A percentile compares a stretch with the other conserved stretches of the same genome.
Conservation (phyloP, 2,329 filamentous ascomycete species). For the Pseudopyrenochaeta lycopersici region DNA sequence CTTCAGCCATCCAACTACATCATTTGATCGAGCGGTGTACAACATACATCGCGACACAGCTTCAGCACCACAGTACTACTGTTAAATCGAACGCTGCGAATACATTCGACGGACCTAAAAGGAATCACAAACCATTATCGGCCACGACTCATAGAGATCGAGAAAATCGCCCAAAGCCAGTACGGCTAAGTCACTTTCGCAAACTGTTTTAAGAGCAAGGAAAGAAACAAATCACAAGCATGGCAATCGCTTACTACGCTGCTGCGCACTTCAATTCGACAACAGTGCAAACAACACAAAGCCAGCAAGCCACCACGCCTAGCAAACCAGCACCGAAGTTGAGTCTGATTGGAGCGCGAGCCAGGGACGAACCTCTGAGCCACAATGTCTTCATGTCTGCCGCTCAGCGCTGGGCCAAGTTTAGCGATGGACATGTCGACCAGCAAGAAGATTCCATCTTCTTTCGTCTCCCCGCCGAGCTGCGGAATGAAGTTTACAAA, state of each 20-base stretch:
- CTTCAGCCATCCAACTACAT: slow-evolving; percentile 8
- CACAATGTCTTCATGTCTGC: slow-evolving; percentile 6
- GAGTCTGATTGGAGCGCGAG: slow-evolving; percentile 9
- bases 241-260: slow-evolving; percentile 29
- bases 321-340: background rate
- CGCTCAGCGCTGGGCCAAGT: slow-evolving; percentile 4
- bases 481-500: slow-evolving; percentile 67
- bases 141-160: background rate
- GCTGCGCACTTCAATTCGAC: slow-evolving; percentile 29
- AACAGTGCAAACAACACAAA: background rate
- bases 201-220: background rate
- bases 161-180: background rate
- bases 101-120: background rate
- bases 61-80: background rate
- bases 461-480: slow-evolving; percentile 65
- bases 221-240: slow-evolving; percentile 4
- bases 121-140: no score
- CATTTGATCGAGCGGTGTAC: background rate
- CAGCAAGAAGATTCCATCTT: slow-evolving; percentile 32
- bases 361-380: slow-evolving; percentile 9
- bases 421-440: slow-evolving; percentile 1
- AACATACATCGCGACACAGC: background rate
- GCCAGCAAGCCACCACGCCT: background rate
- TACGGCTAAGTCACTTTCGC: background rate
- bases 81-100: background rate